A percentile compares a stretch with the other conserved stretches of the same genome.
These are phyloP conservation scores for Trichoderma sp. DNA, from an alignment of 2,329 filamentous ascomycete genomes.

Conservation along the genomic window DNA sequence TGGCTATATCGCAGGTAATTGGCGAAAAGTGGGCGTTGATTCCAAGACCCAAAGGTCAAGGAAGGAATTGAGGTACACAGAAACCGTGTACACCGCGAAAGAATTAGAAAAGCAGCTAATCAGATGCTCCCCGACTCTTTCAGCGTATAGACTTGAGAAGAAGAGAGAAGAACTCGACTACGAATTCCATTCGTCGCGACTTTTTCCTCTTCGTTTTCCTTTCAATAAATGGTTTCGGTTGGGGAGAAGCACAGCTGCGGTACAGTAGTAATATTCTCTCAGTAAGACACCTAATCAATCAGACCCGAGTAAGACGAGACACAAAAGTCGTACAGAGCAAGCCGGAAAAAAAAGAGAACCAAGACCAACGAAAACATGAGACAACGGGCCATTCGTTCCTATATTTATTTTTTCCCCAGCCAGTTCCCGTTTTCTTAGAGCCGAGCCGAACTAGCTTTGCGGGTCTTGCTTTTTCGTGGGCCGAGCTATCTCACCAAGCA, in stretches of 20 bases:
- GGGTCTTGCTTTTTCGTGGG: conserved; percentile 3
- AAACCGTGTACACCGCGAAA: not conserved
- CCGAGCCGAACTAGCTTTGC: conserved; percentile 3
- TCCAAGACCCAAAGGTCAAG: not conserved
- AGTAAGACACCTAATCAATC: not conserved
- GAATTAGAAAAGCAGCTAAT: not conserved
- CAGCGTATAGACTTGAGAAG: conserved; percentile 29
- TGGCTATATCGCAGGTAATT: not conserved
- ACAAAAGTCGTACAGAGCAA: not conserved
- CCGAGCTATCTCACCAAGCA: not conserved
- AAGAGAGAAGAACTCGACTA: conserved; percentile 28
- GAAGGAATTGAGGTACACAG: not conserved
- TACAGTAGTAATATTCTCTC: not conserved
- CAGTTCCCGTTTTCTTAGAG: not conserved
- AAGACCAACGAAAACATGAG: not conserved
- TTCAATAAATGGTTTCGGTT: not conserved
- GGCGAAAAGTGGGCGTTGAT: not conserved
- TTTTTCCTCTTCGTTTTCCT: not conserved
- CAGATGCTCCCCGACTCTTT: not conserved
- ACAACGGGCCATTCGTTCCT: not conserved
- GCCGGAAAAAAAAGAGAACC: not conserved
- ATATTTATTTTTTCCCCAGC: not conserved
- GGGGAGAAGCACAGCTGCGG: not conserved
- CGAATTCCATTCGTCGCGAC: conserved; percentile 28
- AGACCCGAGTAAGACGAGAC: not conserved